phyloP scores from a whole-genome alignment of 2,329 filamentous ascomycete species.

The Exophiala viscosa region DNA sequence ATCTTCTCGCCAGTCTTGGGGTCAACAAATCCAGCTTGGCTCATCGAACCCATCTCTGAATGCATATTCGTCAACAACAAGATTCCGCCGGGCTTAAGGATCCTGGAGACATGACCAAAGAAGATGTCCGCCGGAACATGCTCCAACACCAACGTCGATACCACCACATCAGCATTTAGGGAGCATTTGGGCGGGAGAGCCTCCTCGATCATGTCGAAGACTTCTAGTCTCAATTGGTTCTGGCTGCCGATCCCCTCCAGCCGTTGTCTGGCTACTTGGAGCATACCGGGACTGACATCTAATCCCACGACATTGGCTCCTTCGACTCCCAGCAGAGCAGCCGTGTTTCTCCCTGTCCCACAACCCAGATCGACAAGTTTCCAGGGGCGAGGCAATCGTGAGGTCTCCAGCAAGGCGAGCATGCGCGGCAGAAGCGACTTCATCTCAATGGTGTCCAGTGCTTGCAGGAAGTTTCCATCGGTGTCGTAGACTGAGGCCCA shows the following conservation, averaged over 20 bases:
- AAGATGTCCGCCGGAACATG: slow-evolving; percentile 57
- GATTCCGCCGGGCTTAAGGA: slow-evolving; percentile 47
- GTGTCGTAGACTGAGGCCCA: slow-evolving; percentile 60
- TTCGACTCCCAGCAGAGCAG: slow-evolving; percentile 35
- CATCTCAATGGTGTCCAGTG: slow-evolving; percentile 59
- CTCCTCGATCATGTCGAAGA: slow-evolving; percentile 40
- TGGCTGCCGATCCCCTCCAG: neutral
- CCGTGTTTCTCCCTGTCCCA: slow-evolving; percentile 63
- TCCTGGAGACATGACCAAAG: slow-evolving; percentile 47
- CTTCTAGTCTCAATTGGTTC: slow-evolving; percentile 30
- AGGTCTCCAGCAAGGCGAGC: slow-evolving; percentile 33
- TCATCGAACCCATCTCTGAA: slow-evolving; percentile 53
- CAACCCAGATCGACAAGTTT: slow-evolving; percentile 61
- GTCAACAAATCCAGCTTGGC: slow-evolving; percentile 62
- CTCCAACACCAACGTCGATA: slow-evolving; percentile 63
- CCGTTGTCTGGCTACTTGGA: slow-evolving; percentile 46
- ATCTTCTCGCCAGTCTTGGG: slow-evolving; percentile 53
- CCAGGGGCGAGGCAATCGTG: slow-evolving; percentile 21
- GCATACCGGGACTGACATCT: slow-evolving; percentile 57
- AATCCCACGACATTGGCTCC: slow-evolving; percentile 48
- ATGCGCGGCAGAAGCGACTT: slow-evolving; percentile 49
- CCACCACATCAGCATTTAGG: slow-evolving; percentile 34
- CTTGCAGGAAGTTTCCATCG: slow-evolving; percentile 64
- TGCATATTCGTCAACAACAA: slow-evolving; percentile 68
- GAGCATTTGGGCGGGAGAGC: slow-evolving; percentile 24